Evolutionary conservation across 352 stramenopile genomes (phyloP), one percentile per base, ranked within the genome.

Genomic region (Globisporangium radiosum): DNA sequence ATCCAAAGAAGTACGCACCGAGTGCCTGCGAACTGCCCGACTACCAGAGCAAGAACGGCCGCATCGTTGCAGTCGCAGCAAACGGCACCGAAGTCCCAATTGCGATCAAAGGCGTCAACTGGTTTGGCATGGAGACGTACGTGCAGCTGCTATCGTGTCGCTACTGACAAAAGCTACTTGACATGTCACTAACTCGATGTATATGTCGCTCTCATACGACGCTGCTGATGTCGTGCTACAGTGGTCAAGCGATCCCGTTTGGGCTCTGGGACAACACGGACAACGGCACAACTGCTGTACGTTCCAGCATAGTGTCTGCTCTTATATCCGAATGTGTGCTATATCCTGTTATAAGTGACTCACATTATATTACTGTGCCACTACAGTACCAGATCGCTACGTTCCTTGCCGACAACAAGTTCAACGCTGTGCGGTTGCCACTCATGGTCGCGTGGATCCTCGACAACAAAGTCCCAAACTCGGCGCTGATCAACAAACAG

Each of bases 31-130:
- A 83, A 42, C 68, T 88, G 7, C 82, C 82, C 0, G 71, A 92
- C 52, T 92, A 90, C 54, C 60, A 76, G 47, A 90, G 76, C 65
- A 86, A 87, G 55, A 79, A 90, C 45, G 78, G 76, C 25, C 68
- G 72, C 25, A 81, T 92, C 45, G 72, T 73, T 38, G 80, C 71
- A 10, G 62, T 87, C 4, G 71, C 75, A 3, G 63, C 70, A 37
- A 85, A 87, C 52, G 78, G 82, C 8, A 81, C 72, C 0, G 72
- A 78, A 11, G 78, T 88, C 14, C 50, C 72, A 0, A 60, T 92
- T 13, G 45, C 66, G 15, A 88, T 92, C 68, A 92, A 92, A 53
- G 81, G 81, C 4, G 72, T 87, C 67, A 92, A 92, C 54, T 92
- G 56, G 56, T 90, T 73, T 58, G 78, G 78, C 52, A 89, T 89